phyloP scores from a whole-genome alignment of 345 rosid species.

The Combretum micranthum region DNA sequence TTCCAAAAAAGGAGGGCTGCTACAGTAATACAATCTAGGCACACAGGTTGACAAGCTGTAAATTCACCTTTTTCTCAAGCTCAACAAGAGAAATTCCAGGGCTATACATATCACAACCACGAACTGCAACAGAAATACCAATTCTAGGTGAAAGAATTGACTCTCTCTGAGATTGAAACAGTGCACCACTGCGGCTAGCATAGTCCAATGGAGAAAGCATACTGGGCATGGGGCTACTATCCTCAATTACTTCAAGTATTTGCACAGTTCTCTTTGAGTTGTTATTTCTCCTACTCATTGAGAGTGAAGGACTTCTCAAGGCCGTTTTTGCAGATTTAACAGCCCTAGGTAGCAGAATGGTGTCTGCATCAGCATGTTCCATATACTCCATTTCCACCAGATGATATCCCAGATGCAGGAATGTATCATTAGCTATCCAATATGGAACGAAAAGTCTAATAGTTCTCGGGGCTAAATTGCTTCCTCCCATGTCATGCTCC shows the following conservation, averaged over 20 bases:
- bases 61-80: conserved; percentile 88
- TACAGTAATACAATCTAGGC: neutral
- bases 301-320: conserved; percentile 42
- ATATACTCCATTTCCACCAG: conserved; percentile 80
- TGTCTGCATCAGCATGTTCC: conserved; percentile 58
- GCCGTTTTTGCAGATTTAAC: conserved; percentile 57
- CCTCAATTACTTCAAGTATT: conserved; percentile 80
- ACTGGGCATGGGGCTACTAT: conserved; percentile 79
- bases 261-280: conserved; percentile 51
- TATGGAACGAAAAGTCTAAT: conserved; percentile 89
- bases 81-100: conserved; percentile 94
- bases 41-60: neutral
- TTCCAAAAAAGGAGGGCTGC: conserved; percentile 1
- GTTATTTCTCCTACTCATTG: conserved; percentile 47
- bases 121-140: conserved; percentile 84
- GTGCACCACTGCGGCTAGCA: conserved; percentile 61
- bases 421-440: conserved; percentile 86
- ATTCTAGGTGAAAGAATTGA: conserved; percentile 59
- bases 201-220: conserved; percentile 97
- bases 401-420: conserved; percentile 67
- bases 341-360: conserved; percentile 53
- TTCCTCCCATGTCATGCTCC: conserved; percentile 91
- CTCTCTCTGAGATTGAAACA: conserved; percentile 81
- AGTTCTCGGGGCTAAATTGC: conserved; percentile 75
- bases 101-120: conserved; percentile 67